A percentile compares a stretch with the other conserved stretches of the same genome.
Evolutionary conservation across 2,329 filamentous ascomycete species (phyloP).

Genomic region (Amesomyces nigricolor): DNA sequence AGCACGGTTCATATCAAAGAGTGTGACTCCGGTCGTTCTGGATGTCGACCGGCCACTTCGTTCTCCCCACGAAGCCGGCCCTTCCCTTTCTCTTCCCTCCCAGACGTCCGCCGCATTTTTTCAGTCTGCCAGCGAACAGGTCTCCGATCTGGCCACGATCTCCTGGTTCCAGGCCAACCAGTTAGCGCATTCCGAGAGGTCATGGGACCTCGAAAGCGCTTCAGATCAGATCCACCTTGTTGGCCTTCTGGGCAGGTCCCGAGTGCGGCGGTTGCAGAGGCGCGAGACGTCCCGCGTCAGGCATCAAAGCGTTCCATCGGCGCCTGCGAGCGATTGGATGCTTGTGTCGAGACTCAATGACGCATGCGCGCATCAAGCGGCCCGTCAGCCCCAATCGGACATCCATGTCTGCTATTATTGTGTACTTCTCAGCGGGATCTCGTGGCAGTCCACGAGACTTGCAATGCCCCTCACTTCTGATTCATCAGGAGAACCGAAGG

Average conservation of each 20-base stretch:
- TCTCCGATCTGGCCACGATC: slow-evolving; percentile 17
- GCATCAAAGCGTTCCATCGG: not conserved
- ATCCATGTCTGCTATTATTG: not conserved
- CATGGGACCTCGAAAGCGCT: slow-evolving; percentile 25
- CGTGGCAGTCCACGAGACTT: not conserved
- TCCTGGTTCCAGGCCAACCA: slow-evolving; percentile 16
- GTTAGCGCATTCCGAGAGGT: slow-evolving; percentile 23
- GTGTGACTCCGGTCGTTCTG: no score
- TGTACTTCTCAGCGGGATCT: not conserved
- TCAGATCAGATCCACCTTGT: slow-evolving; percentile 21
- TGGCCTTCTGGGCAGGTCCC: slow-evolving; percentile 11
- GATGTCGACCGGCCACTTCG: not conserved
- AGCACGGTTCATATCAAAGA: no score
- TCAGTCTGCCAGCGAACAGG: not conserved
- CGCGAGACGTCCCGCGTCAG: not conserved
- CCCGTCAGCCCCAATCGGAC: slow-evolving; percentile 3
- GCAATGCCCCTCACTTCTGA: not conserved
- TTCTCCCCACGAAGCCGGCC: not conserved
- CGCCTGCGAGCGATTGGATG: slow-evolving; percentile 1
- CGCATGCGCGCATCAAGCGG: slow-evolving; percentile 3
- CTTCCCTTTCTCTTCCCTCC: slow-evolving; percentile 5
- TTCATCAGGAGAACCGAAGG: not conserved
- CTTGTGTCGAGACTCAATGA: slow-evolving; percentile 1
- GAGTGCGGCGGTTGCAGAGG: not conserved
- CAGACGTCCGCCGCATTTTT: slow-evolving; percentile 9